Evolutionary conservation across 1,284 basidiomycete species (phyloP).

Genomic region (Apiotrichum porosum): DNA sequence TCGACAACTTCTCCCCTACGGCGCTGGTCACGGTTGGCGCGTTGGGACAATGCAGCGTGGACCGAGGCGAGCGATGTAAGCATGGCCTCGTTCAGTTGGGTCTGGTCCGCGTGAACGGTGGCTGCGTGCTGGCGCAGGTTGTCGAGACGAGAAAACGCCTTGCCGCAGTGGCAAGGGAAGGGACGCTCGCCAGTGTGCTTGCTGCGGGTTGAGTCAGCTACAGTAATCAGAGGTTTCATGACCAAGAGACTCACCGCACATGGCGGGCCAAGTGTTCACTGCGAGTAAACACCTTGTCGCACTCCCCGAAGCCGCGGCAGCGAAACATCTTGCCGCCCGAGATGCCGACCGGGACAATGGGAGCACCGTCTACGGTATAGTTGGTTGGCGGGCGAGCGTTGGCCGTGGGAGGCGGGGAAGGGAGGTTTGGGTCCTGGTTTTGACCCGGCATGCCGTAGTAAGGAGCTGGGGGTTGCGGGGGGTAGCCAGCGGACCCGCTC

Average conservation of each 20-base stretch:
- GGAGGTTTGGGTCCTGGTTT: slow-evolving; percentile 22
- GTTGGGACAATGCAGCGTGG: slow-evolving; percentile 65
- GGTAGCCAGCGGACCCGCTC: slow-evolving; percentile 29
- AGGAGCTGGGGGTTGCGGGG: slow-evolving; percentile 25
- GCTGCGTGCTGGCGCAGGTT: slow-evolving; percentile 94
- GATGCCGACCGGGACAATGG: slow-evolving; percentile 46
- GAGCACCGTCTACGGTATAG: slow-evolving; percentile 38
- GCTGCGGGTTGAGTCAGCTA: slow-evolving; percentile 50
- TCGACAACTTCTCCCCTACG: slow-evolving; percentile 48
- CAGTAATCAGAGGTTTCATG: neutral
- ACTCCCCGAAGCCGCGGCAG: slow-evolving; percentile 89
- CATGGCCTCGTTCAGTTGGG: slow-evolving; percentile 81
- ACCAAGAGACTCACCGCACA: slow-evolving; percentile 62
- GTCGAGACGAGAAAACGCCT: slow-evolving; percentile 92
- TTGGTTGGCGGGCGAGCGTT: slow-evolving; percentile 10
- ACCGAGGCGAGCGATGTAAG: slow-evolving; percentile 81
- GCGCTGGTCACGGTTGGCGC: slow-evolving; percentile 48
- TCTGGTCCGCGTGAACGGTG: slow-evolving; percentile 87
- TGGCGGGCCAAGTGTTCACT: slow-evolving; percentile 93
- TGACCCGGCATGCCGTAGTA: slow-evolving; percentile 28
- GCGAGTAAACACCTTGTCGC: slow-evolving; percentile 91
- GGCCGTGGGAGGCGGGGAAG: slow-evolving; percentile 31
- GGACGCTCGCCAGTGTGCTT: slow-evolving; percentile 97
- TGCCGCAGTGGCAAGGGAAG: slow-evolving; percentile 90
- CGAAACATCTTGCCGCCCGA: slow-evolving; percentile 76